Evolutionary conservation across 805 yeast species (phyloP).

Genomic region (Yarrowia sp.): DNA sequence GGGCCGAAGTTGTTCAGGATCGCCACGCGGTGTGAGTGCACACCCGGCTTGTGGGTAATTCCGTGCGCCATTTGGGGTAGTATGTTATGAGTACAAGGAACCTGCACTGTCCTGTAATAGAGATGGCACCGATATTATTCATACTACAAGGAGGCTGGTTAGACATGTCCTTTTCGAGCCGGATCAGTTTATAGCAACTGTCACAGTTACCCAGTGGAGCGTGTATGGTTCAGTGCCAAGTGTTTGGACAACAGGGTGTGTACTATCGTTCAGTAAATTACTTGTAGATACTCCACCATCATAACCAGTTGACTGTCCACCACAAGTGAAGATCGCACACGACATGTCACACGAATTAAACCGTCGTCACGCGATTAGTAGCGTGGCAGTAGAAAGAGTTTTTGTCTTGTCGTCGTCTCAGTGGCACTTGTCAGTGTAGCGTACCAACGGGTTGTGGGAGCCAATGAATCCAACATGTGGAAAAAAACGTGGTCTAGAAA

Average conservation of each 20-base stretch:
- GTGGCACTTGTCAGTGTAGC: neutral
- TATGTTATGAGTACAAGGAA: no score
- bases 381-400: neutral
- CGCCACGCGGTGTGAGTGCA: neutral
- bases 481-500: neutral
- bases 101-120: no score
- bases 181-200: no score
- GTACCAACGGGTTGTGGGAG: neutral
- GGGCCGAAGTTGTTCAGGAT: neutral
- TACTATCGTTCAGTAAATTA: no score
- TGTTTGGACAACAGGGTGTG: no score
- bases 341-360: conserved; percentile 13
- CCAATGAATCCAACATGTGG: conserved; percentile 2
- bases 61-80: neutral
- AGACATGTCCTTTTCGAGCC: no score
- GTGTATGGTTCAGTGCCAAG: no score
- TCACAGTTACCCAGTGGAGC: no score
- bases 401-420: neutral
- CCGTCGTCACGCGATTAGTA: conserved; percentile 12
- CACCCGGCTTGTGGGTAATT: neutral
- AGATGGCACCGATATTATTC: neutral
- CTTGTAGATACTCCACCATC: no score
- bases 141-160: neutral
- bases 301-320: no score
- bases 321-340: neutral